Percentiles rank a stretch among this genome's conserved stretches.
Conservation (phyloP, 495 filamentous ascomycete species). For the Darksidea phi region DNA sequence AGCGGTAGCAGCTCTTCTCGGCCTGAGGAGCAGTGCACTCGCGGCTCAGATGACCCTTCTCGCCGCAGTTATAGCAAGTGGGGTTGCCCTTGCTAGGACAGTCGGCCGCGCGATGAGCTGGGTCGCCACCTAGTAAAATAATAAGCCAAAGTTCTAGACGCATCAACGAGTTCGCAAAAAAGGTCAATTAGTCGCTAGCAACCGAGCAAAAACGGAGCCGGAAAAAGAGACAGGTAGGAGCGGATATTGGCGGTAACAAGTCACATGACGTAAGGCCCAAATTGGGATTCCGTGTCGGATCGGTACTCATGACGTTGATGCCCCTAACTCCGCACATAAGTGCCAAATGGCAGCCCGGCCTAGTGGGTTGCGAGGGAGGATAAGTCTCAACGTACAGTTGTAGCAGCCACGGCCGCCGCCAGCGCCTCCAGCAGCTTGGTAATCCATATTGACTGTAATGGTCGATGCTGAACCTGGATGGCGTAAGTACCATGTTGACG, state of each 20-base stretch:
- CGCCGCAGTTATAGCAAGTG: constrained; percentile 87
- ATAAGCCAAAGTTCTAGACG: constrained; percentile 24
- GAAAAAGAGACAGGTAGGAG: too few species aligned
- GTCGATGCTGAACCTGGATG: constrained; percentile 35
- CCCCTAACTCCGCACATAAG: neutral
- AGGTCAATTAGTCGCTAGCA: too few species aligned
- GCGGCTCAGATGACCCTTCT: constrained; percentile 90
- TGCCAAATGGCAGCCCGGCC: neutral
- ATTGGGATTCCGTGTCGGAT: constrained; percentile 24
- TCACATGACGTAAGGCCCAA: constrained; percentile 26
- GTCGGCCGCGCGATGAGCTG: constrained; percentile 81
- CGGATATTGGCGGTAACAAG: neutral
- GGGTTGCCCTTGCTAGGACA: constrained; percentile 92
- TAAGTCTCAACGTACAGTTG: constrained; percentile 65
- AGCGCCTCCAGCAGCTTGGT: constrained; percentile 28
- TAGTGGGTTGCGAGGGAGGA: constrained; percentile 13
- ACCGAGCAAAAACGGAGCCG: too few species aligned
- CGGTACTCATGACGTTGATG: constrained; percentile 24
- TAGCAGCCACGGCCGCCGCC: constrained; percentile 65
- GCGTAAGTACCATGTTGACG: constrained; percentile 5
- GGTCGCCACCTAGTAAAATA: constrained; percentile 63
- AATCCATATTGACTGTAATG: constrained; percentile 48
- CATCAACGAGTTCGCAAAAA: too few species aligned
- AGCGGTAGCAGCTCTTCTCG: constrained; percentile 96
- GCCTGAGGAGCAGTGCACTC: constrained; percentile 87